Base-by-base conservation (phyloP, 352 stramenopile genomes). In the Globisporangium orthogonon region DNA sequence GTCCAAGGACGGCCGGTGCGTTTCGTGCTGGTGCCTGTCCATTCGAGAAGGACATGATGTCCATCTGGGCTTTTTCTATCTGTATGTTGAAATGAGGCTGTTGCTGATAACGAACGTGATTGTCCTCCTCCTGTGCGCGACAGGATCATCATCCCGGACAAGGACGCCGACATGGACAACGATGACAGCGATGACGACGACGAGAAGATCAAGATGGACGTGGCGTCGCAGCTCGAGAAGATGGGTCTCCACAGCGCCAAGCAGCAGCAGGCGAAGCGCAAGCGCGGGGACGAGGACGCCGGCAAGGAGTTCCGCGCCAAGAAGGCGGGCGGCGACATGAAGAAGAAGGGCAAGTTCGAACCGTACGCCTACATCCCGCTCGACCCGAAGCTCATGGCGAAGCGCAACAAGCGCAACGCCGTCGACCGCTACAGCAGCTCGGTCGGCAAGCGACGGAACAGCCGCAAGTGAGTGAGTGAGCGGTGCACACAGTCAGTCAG, bases 321-420 rank as follows among this genome's bases (percentile, higher is more conserved):
- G 78, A 98, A 98, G 76, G 93, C 95, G 17, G 91, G 92, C 28
- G 96, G 96, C 52, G 96, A 99, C 72, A 82, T 98, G 31, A 98
- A 96, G 76, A 97, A 96, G 69, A 98, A 98, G 86, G 90, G 88
- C 69, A 98, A 98, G 74, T 91, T 98, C 33, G 95, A 98, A 67
- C 96, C 96, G 53, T 99, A 98, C 71, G 95, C 96, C 9, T 99
- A 98, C 78, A 97, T 99, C 60, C 95, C 95, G 54, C 74, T 99
- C 48, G 92, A 99, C 76, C 92, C 92, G 17, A 98, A 97, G 66
- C 78, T 97, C 47, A 98, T 95, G 86, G 83, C 83, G 56, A 92
- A 90, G 69, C 81, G 83, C 64, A 91, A 94, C 77, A 93, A 92
- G 65, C 81, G 83, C 59, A 76, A 67, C 47, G 86, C 83, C 17